phyloP scores from a whole-genome alignment of 306 rosid species.

The Lathyrus sativus region DNA sequence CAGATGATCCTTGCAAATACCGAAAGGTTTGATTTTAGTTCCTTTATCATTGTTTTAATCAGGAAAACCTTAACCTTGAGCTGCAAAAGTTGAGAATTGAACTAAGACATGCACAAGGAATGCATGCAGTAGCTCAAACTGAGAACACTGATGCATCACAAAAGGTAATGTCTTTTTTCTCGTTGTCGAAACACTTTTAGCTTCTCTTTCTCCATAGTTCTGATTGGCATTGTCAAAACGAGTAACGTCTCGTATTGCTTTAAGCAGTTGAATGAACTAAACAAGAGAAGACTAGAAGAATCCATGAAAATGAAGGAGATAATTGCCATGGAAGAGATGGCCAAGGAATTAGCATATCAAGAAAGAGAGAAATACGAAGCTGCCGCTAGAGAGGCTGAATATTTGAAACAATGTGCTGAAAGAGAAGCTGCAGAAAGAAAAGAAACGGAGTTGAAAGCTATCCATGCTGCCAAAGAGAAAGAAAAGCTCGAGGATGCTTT shows the following conservation, averaged over 20 bases:
- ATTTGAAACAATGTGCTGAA: conserved; percentile 61
- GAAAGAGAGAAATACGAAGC: conserved; percentile 68
- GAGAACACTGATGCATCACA: conserved; percentile 71
- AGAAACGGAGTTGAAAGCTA: conserved; percentile 68
- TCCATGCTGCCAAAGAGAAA: conserved; percentile 59
- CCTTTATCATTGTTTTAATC: conserved; percentile 36
- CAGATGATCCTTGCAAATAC: too few relatives aligned
- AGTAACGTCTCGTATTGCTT: conserved; percentile 38
- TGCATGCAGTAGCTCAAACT: conserved; percentile 78
- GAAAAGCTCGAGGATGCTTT: conserved; percentile 78
- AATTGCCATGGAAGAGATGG: conserved; percentile 55
- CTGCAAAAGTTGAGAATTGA: conserved; percentile 85
- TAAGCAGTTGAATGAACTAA: conserved; percentile 65
- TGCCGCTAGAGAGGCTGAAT: conserved; percentile 59
- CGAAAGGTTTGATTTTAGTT: too few relatives aligned
- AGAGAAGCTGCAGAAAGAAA: conserved; percentile 68
- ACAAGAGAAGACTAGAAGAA: conserved; percentile 54
- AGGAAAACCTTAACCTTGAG: conserved; percentile 69
- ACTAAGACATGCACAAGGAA: conserved; percentile 85
- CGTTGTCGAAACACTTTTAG: conserved; percentile 7
- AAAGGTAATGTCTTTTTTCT: conserved; percentile 54
- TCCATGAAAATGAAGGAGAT: conserved; percentile 60
- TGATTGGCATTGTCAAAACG: too few relatives aligned
- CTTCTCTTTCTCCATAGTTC: background rate
- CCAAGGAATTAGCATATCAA: conserved; percentile 52